Evolutionary conservation across 208 protist species (phyloP).

Genomic region (Entamoeba moshkovskii): DNA sequence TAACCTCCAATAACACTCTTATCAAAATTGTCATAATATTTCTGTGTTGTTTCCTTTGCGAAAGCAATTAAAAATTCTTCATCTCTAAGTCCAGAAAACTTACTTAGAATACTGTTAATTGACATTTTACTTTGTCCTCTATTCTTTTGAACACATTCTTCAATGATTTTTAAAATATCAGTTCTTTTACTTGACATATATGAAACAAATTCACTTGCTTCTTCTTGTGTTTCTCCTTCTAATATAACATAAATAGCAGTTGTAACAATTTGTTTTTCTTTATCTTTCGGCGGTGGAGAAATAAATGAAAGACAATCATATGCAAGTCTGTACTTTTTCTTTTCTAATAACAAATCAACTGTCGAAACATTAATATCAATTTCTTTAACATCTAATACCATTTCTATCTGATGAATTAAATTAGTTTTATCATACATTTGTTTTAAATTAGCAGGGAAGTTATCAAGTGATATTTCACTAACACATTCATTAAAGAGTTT

Average conservation of each 20-base stretch:
- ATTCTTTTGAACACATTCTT: background rate
- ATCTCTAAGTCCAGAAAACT: background rate
- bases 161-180: background rate
- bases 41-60: background rate
- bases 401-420: background rate
- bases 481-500: background rate
- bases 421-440: background rate
- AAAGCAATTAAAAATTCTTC: background rate
- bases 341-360: background rate
- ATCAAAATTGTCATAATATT: background rate
- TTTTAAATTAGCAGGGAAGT: background rate
- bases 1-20: background rate
- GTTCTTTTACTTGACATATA: background rate
- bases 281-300: background rate
- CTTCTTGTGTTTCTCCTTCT: background rate
- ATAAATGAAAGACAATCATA: background rate
- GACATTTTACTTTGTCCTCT: background rate
- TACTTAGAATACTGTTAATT: background rate
- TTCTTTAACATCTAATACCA: background rate
- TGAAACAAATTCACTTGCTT: slow-evolving; percentile 1
- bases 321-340: background rate
- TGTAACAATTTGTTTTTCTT: background rate
- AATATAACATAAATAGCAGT: background rate
- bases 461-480: background rate
- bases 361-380: background rate